Percentiles rank a stretch among this genome's conserved stretches.
Evolutionary conservation across 2,329 filamentous ascomycete species (phyloP).

Genomic region (Colletotrichum abscissum): DNA sequence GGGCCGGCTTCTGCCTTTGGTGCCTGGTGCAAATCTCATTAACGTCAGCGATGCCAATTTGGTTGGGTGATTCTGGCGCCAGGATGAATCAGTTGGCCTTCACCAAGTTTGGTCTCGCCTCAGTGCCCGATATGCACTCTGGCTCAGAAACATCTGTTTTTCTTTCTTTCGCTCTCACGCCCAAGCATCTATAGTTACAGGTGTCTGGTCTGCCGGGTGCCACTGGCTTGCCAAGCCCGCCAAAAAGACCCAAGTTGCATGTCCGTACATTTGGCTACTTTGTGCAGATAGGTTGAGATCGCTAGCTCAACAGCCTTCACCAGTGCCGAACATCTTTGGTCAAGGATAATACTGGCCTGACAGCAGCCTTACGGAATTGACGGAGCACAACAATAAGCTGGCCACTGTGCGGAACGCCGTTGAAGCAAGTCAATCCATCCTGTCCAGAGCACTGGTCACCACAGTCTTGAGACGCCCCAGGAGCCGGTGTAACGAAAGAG

Average conservation of each 20-base stretch:
- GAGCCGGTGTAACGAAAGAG: not conserved
- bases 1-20: not conserved
- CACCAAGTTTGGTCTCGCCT: not conserved
- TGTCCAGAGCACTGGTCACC: not conserved
- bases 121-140: not conserved
- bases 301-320: not conserved
- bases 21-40: conserved; percentile 16
- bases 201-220: not conserved
- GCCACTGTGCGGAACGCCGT: not conserved
- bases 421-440: not conserved
- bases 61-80: not conserved
- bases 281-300: not conserved
- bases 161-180: not conserved
- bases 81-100: not conserved
- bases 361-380: not conserved
- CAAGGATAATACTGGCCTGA: not conserved
- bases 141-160: not conserved
- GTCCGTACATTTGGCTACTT: not conserved
- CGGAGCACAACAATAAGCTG: not conserved
- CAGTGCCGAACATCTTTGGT: not conserved
- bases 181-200: not conserved
- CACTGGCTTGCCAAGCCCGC: not conserved
- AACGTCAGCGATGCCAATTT: not conserved
- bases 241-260: not conserved
- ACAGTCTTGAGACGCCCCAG: not conserved